Evolutionary conservation across 306 rosid species (phyloP).

Genomic region (Potentilla sterilis): DNA sequence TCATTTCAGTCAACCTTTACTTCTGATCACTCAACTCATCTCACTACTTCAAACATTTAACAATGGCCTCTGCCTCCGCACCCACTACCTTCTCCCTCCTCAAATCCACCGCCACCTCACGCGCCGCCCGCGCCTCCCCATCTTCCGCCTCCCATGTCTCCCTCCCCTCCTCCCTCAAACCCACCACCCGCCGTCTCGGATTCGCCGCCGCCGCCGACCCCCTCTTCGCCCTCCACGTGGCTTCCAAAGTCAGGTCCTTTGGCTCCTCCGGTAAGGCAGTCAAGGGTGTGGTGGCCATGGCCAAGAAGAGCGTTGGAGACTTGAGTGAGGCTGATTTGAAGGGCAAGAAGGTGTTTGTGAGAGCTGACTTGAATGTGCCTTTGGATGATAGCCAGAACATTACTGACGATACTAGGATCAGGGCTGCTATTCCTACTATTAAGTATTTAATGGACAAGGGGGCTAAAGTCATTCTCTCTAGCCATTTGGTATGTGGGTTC

Average conservation of each 20-base stretch:
- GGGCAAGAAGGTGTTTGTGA: constrained; percentile 87
- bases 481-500: constrained; percentile 66
- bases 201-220: constrained; percentile 84
- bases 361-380: constrained; percentile 94
- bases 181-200: constrained; percentile 57
- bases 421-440: constrained; percentile 96
- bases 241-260: constrained; percentile 48
- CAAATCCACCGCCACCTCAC: constrained; percentile 42
- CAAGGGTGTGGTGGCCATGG: constrained; percentile 72
- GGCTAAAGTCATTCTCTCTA: constrained; percentile 91
- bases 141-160: constrained; percentile 45
- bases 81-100: constrained; percentile 68
- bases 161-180: constrained; percentile 51
- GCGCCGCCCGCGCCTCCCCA: constrained; percentile 35
- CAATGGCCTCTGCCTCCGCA: constrained; percentile 79
- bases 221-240: constrained; percentile 52
- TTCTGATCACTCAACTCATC: background rate
- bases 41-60: background rate
- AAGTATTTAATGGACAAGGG: constrained; percentile 74
- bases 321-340: constrained; percentile 62
- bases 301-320: constrained; percentile 92
- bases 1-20: constrained; percentile 9
- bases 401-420: constrained; percentile 92
- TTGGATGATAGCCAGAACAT: constrained; percentile 82
- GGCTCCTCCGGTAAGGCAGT: constrained; percentile 34